Base-by-base conservation (phyloP, 176 grass and related monocot species). In the Aegilops longissima region DNA sequence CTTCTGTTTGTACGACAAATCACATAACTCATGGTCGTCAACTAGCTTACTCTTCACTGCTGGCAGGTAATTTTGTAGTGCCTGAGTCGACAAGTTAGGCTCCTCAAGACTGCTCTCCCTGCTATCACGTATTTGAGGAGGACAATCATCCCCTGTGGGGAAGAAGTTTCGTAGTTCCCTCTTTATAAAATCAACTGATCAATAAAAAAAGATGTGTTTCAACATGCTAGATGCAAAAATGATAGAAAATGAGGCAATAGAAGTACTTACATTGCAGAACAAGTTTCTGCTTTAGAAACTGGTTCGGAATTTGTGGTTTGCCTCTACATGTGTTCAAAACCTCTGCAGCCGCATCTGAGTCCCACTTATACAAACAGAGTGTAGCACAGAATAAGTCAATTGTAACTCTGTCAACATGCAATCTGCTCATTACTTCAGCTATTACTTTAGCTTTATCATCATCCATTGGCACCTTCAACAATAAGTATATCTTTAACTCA, bases 101-200 rank as follows among this genome's bases (percentile, higher is more conserved):
- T 38, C 52, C 49, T 70, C 51, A 25, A 80, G 29, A 36, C 42
- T 70, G 35, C 20, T 81, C 29, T 81, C 67, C 76, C 31, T 51
- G 40, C 61, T 70, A 33, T 81, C 76, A 80, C 4, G 6, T 78
- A 72, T 84, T 83, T 76, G 38, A 44, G 65, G 40, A 84, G 51
- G 34, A 79, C 14, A 76, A 87, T 83, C 25, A 20, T 69, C 77
- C 47, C 76, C 70, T 51, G 24, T 51, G 63, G 70, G 89, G 82
- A 88, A 91, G 89, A 91, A 91, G 49, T 16, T 61, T 3, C 1
- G 82, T 52, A 88, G 63, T 63, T 88, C 77, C 38, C 33, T 49
- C 85, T 88, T 91, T 64, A 91, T 54, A 85, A 87, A 77, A 65
- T 84, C 71, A 81, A 91, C 89, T 91, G 77, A n/a, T 77, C 35